Percentiles rank a stretch among this genome's conserved stretches.
phyloP scores from a whole-genome alignment of 306 rosid species.

The Hylodesmum podocarpum region DNA sequence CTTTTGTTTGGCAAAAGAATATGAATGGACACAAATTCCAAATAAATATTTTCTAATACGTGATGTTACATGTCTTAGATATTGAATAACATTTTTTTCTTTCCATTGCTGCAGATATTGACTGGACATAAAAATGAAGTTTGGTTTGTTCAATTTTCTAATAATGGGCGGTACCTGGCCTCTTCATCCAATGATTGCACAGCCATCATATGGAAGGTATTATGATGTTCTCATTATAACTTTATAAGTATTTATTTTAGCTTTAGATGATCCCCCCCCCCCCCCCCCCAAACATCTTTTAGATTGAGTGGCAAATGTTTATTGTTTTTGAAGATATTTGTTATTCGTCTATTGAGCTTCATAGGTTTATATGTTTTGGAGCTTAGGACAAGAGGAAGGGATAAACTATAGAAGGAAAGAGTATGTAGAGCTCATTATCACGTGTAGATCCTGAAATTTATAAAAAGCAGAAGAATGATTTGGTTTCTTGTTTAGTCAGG shows the following conservation, averaged over 20 bases:
- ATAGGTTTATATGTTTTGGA: neutral
- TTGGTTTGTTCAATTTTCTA: conserved; percentile 94
- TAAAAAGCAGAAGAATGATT: neutral
- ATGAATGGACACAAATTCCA: neutral
- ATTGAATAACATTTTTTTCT: conserved; percentile 28
- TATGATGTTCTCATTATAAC: neutral
- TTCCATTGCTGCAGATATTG: conserved; percentile 68
- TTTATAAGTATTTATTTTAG: neutral
- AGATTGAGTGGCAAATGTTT: neutral
- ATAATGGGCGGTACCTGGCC: conserved; percentile 80
- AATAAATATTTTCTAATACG: conserved; percentile 1
- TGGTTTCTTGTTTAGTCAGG: conserved; percentile 7
- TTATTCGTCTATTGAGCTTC: neutral
- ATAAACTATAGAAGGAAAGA: neutral
- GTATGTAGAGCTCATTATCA: neutral
- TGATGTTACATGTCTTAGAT: conserved; percentile 7
- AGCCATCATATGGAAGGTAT: conserved; percentile 93
- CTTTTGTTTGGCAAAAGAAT: neutral
- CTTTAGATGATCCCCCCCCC: neutral
- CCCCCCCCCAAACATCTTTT: neutral
- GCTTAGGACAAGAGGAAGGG: neutral
- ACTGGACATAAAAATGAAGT: conserved; percentile 87
- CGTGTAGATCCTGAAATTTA: neutral
- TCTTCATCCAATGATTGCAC: conserved; percentile 88
- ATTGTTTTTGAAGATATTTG: neutral